A percentile compares a stretch with the other conserved stretches of the same genome.
phyloP scores from a whole-genome alignment of 2,329 filamentous ascomycete species.

The Fusarium paranaense region DNA sequence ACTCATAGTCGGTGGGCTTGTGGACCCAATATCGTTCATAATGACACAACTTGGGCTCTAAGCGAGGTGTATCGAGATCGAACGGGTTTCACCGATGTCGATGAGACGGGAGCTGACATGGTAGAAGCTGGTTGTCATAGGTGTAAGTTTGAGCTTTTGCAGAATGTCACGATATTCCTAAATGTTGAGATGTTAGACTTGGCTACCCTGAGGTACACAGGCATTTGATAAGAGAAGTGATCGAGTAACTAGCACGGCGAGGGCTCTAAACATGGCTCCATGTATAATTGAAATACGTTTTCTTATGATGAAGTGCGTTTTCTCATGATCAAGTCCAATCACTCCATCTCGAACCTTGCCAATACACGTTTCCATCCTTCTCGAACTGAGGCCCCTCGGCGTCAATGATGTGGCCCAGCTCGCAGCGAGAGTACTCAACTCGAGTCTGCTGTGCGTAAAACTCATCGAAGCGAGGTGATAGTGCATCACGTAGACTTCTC shows the following conservation, averaged over 20 bases:
- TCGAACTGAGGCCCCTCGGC: constrained; percentile 61
- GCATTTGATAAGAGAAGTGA: background rate
- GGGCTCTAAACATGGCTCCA: background rate
- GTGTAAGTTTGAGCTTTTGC: background rate
- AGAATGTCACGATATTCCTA: background rate
- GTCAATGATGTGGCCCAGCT: constrained; percentile 64
- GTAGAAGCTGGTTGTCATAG: background rate
- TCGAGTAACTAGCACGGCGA: background rate
- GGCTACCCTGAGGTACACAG: background rate
- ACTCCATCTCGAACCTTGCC: constrained; percentile 13
- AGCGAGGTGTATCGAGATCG: constrained; percentile 1
- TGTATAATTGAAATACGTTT: background rate
- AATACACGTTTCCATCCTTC: constrained; percentile 4
- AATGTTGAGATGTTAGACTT: background rate
- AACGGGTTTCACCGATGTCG: background rate
- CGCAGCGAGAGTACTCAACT: constrained; percentile 65
- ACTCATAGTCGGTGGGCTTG: background rate
- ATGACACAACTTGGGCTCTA: background rate
- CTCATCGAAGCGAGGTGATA: constrained; percentile 58
- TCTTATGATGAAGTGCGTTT: background rate
- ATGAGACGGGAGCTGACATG: background rate
- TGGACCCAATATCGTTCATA: background rate
- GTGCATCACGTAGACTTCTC: constrained; percentile 60
- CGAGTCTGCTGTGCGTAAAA: constrained; percentile 64
- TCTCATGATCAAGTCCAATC: constrained; percentile 6